Evolutionary conservation across 768 basidiomycete species (phyloP), one percentile per base, ranked within the genome.

Genomic region (Amylocystis lapponica): DNA sequence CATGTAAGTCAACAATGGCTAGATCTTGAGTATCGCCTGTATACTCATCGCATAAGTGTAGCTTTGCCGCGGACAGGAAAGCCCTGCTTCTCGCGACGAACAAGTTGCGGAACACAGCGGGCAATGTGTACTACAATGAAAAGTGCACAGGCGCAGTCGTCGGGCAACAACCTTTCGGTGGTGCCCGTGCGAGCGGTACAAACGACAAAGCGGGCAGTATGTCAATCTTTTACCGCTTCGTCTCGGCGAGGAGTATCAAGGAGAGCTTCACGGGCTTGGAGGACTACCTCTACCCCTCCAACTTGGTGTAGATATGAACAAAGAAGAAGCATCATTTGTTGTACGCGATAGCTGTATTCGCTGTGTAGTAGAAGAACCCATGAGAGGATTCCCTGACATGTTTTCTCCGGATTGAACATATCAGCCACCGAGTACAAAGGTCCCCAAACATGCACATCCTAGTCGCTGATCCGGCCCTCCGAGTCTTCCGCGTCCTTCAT

Each of bases 61-160:
- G 92, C 65, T 97, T 97, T 69, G 72, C 92, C 11, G 55, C 73
- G 2, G 87, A 92, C 52, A 86, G 96, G 52, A 71, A 77, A 21
- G 91, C 84, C 5, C 77, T 97, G 43, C 66, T 93, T 50, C 68
- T 69, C 26, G 89, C 92, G 2, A 83, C 90, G 32, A 85, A 86
- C 67, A 76, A 74, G 42, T 76, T 99, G 33, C 84, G 92, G 43
- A 86, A 95, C 66, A 74, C 93, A 1, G 90, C 96, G 3, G 96
- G 96, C 3, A 99, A 97, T 63, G 81, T 95, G 43, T 99, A 99
- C 71, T 91, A 93, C 69, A 97, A 97, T 64, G 94, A 97, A 55
- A 94, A 95, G 65, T 98, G 92, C 66, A 99, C 95, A 2, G 92
- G 92, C 25, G 93, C 92, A n/a, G 88, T 90, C 37, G 92, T 98